Evolutionary conservation across 2,329 filamentous ascomycete species (phyloP).

Genomic region (Fusarium succisae): DNA sequence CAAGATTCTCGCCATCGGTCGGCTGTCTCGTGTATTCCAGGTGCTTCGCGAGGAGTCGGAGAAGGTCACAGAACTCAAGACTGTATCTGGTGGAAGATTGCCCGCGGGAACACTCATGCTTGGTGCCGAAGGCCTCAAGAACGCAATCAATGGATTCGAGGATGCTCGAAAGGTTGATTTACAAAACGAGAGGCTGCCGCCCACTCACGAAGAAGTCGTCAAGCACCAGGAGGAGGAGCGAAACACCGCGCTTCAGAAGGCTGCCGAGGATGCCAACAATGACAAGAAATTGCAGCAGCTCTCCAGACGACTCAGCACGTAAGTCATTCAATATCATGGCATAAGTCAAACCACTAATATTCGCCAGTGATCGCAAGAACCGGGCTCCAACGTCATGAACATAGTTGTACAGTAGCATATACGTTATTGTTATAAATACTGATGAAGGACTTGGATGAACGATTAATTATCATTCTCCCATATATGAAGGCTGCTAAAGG

Average conservation of each 20-base stretch:
- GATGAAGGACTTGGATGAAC: slow-evolving; percentile 34
- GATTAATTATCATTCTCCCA: slow-evolving; percentile 25
- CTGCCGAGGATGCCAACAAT: slow-evolving; percentile 88
- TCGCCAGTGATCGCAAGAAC: slow-evolving; percentile 43
- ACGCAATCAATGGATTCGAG: slow-evolving; percentile 96
- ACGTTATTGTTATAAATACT: slow-evolving; percentile 35
- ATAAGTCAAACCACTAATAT: background rate
- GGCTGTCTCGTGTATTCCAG: slow-evolving; percentile 97
- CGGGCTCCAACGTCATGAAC: slow-evolving; percentile 41
- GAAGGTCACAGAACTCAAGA: slow-evolving; percentile 96
- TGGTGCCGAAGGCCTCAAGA: slow-evolving; percentile 97
- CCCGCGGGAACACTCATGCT: slow-evolving; percentile 97
- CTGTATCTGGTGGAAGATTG: slow-evolving; percentile 88
- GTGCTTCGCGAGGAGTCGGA: slow-evolving; percentile 97
- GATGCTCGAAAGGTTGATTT: slow-evolving; percentile 96
- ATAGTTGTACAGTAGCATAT: slow-evolving; percentile 41
- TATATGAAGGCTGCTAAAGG: slow-evolving; percentile 29
- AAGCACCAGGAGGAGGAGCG: slow-evolving; percentile 84
- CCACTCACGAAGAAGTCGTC: slow-evolving; percentile 89
- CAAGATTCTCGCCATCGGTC: slow-evolving; percentile 98
- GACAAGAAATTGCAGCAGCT: slow-evolving; percentile 87
- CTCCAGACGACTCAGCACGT: slow-evolving; percentile 95
- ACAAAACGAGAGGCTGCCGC: slow-evolving; percentile 94
- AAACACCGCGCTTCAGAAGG: slow-evolving; percentile 84
- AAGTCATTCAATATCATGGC: slow-evolving; percentile 20